These are phyloP conservation scores for Rubroboletus satanas DNA, from an alignment of 768 basidiomycete species.

Conservation along the genomic window DNA sequence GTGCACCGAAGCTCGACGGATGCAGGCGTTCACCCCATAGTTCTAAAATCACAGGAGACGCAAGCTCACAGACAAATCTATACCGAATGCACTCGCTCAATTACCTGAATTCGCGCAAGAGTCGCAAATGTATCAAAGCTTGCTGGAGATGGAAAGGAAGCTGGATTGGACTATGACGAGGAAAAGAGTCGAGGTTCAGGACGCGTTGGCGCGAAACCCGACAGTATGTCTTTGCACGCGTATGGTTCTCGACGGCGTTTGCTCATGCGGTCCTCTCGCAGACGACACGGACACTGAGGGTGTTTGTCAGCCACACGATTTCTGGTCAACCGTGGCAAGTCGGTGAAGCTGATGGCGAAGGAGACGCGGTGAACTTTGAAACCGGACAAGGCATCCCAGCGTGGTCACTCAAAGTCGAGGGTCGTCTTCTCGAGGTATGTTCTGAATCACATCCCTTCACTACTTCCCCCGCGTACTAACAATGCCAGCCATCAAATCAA, in stretches of 20 bases:
- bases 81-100: conserved; percentile 74
- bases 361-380: conserved; percentile 54
- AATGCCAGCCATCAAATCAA: conserved; percentile 51
- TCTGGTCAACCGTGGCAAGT: conserved; percentile 86
- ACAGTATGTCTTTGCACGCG: conserved; percentile 36
- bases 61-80: conserved; percentile 73
- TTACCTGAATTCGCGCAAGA: conserved; percentile 75
- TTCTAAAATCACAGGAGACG: conserved; percentile 48
- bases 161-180: conserved; percentile 94
- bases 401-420: conserved; percentile 86
- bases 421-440: conserved; percentile 75
- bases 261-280: conserved; percentile 27
- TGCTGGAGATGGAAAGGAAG: conserved; percentile 85
- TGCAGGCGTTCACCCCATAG: background rate
- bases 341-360: conserved; percentile 34
- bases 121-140: conserved; percentile 80
- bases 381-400: conserved; percentile 88
- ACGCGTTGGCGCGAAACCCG: conserved; percentile 72
- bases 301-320: conserved; percentile 86
- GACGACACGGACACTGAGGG: conserved; percentile 78
- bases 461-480: background rate
- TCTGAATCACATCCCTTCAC: background rate
- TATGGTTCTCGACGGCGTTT: background rate
- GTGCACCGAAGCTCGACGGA: background rate
- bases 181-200: conserved; percentile 87